Evolutionary conservation across 2,329 filamentous ascomycete species (phyloP), one percentile per base, ranked within the genome.

Genomic region (Talaromyces sp.): DNA sequence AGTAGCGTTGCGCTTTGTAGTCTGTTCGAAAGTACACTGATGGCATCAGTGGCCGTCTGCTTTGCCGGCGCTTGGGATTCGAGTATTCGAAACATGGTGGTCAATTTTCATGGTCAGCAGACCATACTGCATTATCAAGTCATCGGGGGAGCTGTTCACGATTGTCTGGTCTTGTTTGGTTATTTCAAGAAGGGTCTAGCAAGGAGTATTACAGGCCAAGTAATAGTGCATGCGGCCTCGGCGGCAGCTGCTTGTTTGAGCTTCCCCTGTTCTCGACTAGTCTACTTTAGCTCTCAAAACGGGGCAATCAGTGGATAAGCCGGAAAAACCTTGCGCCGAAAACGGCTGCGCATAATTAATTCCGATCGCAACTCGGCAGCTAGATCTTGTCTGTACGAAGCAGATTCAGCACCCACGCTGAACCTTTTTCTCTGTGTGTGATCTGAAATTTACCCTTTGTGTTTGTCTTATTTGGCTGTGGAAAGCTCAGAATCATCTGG

Each of bases 11-110:
- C 92, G 70, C 91, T 97, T 74, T 89, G 88, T 45, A 99, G 86
- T 64, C 95, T 91, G 73, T 89, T 89, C 78, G 93, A 96, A 67
- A 98, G 84, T 48, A 93, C 91, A 67, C 89, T 90, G 77, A 99
- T 99, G 48, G 95, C 97, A 76, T 97, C 93, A 74, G 91, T 90
- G 71, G 94, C 95, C 73, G 92, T 96, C 85, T 99, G 95, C 84
- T 96, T 95, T 75, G 93, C 92, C 72, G 95, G 95, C 74, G 92
- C 91, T 79, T 90, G 85, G 72, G 85, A 84, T 76, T 87, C 85
- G 72, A 88, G 84, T 72, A 87, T 86, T 76, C 82, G 81, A 70
- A 83, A 82, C 81, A 83, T 83, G 67, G 74, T 77, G 72, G 64
- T 68, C 72, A 72, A 76, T 70, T 75, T 69, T 78, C 78, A 80